phyloP scores from a whole-genome alignment of 2,329 filamentous ascomycete species.

The Nemania sp. region DNA sequence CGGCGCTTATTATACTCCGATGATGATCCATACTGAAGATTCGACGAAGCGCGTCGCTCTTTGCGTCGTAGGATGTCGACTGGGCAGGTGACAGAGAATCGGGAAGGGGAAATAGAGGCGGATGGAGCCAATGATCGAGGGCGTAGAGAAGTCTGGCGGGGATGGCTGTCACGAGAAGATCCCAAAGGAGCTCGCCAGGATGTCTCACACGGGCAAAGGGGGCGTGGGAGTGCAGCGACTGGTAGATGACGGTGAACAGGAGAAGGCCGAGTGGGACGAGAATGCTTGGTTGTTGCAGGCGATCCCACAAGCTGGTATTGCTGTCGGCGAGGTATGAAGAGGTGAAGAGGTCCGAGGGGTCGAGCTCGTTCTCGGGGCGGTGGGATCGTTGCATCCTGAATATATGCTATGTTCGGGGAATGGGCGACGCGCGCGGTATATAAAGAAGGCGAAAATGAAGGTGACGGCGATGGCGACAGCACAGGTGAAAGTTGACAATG shows the following conservation, averaged over 20 bases:
- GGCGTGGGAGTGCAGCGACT: slow-evolving; percentile 39
- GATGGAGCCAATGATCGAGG: slow-evolving; percentile 59
- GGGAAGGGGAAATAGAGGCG: slow-evolving; percentile 48
- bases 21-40: slow-evolving; percentile 63
- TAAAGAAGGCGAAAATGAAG: slow-evolving; percentile 9
- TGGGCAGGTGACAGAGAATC: slow-evolving; percentile 43
- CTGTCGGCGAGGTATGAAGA: slow-evolving; percentile 29
- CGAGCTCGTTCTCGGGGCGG: slow-evolving; percentile 38
- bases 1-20: slow-evolving; percentile 58
- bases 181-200: slow-evolving; percentile 59
- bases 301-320: slow-evolving; percentile 39
- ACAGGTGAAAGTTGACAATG: background rate
- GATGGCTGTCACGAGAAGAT: slow-evolving; percentile 59
- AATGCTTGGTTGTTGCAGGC: slow-evolving; percentile 43
- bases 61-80: slow-evolving; percentile 56
- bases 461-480: background rate
- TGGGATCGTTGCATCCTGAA: slow-evolving; percentile 48
- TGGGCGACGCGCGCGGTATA: slow-evolving; percentile 8
- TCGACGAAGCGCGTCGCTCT: slow-evolving; percentile 67
- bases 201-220: slow-evolving; percentile 43
- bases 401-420: slow-evolving; percentile 3
- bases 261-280: slow-evolving; percentile 44
- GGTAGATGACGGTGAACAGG: slow-evolving; percentile 43
- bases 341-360: slow-evolving; percentile 35
- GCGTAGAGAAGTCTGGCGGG: slow-evolving; percentile 63